Evolutionary conservation across 2,329 filamentous ascomycete species (phyloP).

Genomic region (Aspergillus ustus): DNA sequence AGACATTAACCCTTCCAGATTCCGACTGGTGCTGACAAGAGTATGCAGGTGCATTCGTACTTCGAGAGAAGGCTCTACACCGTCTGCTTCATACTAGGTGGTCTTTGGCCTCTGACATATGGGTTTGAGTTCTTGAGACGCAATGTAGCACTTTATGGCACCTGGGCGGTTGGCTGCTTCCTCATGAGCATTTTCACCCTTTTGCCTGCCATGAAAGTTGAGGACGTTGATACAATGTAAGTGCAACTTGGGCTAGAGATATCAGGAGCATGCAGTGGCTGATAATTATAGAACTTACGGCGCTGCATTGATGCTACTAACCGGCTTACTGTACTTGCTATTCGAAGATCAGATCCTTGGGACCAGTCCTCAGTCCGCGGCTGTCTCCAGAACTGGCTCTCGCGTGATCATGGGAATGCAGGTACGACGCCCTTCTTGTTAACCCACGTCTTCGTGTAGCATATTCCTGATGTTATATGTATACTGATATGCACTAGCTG

Average conservation of each 20-base stretch:
- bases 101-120: slow-evolving; percentile 77
- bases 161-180: slow-evolving; percentile 77
- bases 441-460: neutral
- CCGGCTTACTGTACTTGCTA: slow-evolving; percentile 77
- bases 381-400: slow-evolving; percentile 38
- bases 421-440: slow-evolving; percentile 30
- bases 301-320: slow-evolving; percentile 74
- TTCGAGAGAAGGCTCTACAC: slow-evolving; percentile 89
- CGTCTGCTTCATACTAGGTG: slow-evolving; percentile 73
- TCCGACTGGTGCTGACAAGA: neutral
- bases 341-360: slow-evolving; percentile 71
- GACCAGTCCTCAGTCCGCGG: slow-evolving; percentile 40
- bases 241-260: slow-evolving; percentile 35
- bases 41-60: slow-evolving; percentile 80
- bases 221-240: slow-evolving; percentile 76
- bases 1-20: slow-evolving; percentile 30
- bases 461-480: neutral
- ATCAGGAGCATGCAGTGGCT: neutral
- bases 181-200: slow-evolving; percentile 91
- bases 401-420: slow-evolving; percentile 53
- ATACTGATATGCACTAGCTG: slow-evolving; percentile 50
- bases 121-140: slow-evolving; percentile 72
- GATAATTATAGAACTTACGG: slow-evolving; percentile 65
- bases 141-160: slow-evolving; percentile 66
- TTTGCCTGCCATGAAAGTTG: slow-evolving; percentile 82